Conservation (phyloP, 2,329 filamentous ascomycete species). For the Botrytis deweyae region DNA sequence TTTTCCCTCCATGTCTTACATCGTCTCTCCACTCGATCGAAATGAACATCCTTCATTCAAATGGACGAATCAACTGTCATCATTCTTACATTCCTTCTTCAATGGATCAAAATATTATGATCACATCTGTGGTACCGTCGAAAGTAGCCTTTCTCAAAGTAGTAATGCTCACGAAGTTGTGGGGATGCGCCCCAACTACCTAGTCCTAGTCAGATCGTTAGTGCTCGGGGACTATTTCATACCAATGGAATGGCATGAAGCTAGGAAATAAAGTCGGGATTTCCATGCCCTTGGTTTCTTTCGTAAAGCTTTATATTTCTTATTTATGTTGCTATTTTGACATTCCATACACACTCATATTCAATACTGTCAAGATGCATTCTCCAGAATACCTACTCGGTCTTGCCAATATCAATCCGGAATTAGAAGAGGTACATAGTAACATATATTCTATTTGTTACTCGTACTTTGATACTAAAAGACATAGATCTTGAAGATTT, state of each 20-base stretch:
- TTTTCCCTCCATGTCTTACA: background rate
- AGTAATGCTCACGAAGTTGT: constrained; percentile 17
- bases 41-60: background rate
- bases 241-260: background rate
- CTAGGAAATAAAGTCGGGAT: background rate
- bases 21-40: background rate
- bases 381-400: constrained; percentile 22
- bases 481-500: background rate
- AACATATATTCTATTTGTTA: background rate
- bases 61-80: background rate
- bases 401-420: constrained; percentile 26
- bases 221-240: background rate
- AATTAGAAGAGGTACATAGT: constrained; percentile 26
- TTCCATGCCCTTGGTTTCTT: background rate
- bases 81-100: background rate
- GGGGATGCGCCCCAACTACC: background rate
- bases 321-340: background rate
- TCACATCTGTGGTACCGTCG: background rate
- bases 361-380: background rate
- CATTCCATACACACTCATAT: background rate
- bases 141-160: constrained; percentile 13
- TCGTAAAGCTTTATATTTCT: background rate
- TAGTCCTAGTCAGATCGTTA: background rate
- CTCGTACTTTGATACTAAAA: background rate
- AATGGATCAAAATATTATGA: background rate